Base-by-base conservation (phyloP, 805 yeast species). In the Brettanomyces bruxellensis region DNA sequence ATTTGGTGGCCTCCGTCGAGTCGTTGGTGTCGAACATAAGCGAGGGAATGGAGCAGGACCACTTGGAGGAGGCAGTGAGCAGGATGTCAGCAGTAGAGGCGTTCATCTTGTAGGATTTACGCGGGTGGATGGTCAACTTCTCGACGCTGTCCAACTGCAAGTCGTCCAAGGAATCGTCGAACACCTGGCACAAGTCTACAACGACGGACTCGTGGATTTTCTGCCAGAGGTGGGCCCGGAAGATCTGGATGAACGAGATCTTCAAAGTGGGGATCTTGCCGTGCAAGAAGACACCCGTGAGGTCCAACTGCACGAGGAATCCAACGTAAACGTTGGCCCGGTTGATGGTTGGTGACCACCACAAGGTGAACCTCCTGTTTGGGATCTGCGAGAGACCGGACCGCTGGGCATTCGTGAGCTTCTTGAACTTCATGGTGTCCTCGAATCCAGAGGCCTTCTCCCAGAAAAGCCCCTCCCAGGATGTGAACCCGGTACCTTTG, bases 281-380 rank as follows among this genome's bases (percentile, higher is more conserved):
- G 61, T 93, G 99, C 43, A 93, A 70, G 64, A 93, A 93, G 28
- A 93, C 91, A 57, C 99, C 99, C 0, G 99, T 93, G 59, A 93
- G 70, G 65, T 93, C 99, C 40, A 93, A 71, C 62, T 93, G 99
- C 28, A 93, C 99, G 58, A 90, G 72, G 69, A 93, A 93, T 25
- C 99, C 99, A 47, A 93, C 97, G 60, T 93, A 93, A 25, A 93
- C 98, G 59, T 93, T 93, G 5, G 99, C 99, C 52, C 99, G 77
- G 59, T 93, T 93, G 56, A 93, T 93, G 0, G 99, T 93, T 5
- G 99, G 99, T 0, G 97, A 89, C 99, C 99, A 93, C 99, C 99
- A 93, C 30, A 93, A 69, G 0, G 99, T 93, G 61, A 93, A 93
- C 41, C 99, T 76, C 62, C 99, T 82, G 61, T 93, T 93, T 3